These are phyloP conservation scores for Fusarium oligoseptatum DNA, from an alignment of 2,329 filamentous ascomycete genomes.

Conservation along the genomic window DNA sequence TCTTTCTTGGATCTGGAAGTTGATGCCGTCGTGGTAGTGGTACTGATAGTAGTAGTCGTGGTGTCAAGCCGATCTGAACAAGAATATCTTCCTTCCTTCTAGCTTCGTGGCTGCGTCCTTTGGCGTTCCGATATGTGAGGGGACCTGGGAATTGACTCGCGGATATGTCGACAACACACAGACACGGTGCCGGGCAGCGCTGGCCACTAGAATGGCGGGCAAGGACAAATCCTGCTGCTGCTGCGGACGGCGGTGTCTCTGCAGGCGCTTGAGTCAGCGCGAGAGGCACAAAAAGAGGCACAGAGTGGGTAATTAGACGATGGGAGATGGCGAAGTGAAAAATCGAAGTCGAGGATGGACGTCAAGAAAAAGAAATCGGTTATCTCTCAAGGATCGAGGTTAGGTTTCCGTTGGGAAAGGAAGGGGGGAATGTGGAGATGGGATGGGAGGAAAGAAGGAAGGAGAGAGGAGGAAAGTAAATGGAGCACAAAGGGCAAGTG, in stretches of 20 bases:
- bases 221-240: constrained; percentile 42
- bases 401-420: constrained; percentile 13
- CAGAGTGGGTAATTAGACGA: constrained; percentile 16
- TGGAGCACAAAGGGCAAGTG: constrained; percentile 33
- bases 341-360: constrained; percentile 21
- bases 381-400: constrained; percentile 25
- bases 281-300: constrained; percentile 13
- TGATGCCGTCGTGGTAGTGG: not conserved
- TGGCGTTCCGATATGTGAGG: not conserved
- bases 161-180: constrained; percentile 25
- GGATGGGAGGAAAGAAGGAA: constrained; percentile 15
- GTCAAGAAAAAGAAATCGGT: constrained; percentile 20
- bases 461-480: constrained; percentile 29
- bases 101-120: constrained; percentile 7
- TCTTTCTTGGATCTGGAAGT: constrained; percentile 7
- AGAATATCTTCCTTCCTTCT: not conserved
- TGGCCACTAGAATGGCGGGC: constrained; percentile 42
- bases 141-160: constrained; percentile 15
- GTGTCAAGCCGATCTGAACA: constrained; percentile 4
- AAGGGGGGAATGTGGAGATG: constrained; percentile 29
- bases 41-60: not conserved
- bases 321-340: constrained; percentile 6
- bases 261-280: constrained; percentile 36
- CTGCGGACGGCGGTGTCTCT: constrained; percentile 38
- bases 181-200: constrained; percentile 39